Conservation (phyloP, 2,329 filamentous ascomycete genomes). For the Lithohypha guttulata region DNA sequence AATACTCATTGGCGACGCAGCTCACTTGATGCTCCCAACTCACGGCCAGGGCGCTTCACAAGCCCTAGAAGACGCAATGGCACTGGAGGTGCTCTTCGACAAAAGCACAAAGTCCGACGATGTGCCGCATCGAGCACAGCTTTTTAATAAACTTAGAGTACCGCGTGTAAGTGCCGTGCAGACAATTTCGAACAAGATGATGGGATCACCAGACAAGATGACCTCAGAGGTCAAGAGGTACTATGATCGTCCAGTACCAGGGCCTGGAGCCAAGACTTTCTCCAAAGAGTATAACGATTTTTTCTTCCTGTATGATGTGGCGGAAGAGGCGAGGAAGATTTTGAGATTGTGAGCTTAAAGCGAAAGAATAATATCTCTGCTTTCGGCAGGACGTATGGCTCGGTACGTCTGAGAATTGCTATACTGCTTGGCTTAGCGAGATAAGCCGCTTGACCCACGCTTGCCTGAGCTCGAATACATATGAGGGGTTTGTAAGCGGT, state of each 20-base stretch:
- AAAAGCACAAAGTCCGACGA: slow-evolving; percentile 1
- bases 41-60: slow-evolving; percentile 33
- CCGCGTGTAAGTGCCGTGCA: slow-evolving; percentile 12
- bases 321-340: slow-evolving; percentile 11
- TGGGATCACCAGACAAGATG: slow-evolving; percentile 13
- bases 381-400: too few relatives aligned
- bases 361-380: too few relatives aligned
- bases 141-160: slow-evolving; percentile 10
- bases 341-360: too few relatives aligned
- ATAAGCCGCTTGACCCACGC: too few relatives aligned
- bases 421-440: too few relatives aligned
- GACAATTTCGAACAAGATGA: slow-evolving; percentile 15
- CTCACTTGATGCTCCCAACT: slow-evolving; percentile 54
- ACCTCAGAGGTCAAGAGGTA: slow-evolving; percentile 12
- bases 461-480: too few relatives aligned
- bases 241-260: slow-evolving; percentile 10
- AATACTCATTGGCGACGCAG: slow-evolving; percentile 54
- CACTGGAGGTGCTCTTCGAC: slow-evolving; percentile 23
- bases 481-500: too few relatives aligned
- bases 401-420: too few relatives aligned
- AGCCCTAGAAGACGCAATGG: slow-evolving; percentile 27
- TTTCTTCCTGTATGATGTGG: slow-evolving; percentile 15
- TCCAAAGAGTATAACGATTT: slow-evolving; percentile 13
- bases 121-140: slow-evolving; percentile 7
- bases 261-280: slow-evolving; percentile 11